Conservation (phyloP, 169 alveolate species). For the Plasmodium coatneyi region DNA sequence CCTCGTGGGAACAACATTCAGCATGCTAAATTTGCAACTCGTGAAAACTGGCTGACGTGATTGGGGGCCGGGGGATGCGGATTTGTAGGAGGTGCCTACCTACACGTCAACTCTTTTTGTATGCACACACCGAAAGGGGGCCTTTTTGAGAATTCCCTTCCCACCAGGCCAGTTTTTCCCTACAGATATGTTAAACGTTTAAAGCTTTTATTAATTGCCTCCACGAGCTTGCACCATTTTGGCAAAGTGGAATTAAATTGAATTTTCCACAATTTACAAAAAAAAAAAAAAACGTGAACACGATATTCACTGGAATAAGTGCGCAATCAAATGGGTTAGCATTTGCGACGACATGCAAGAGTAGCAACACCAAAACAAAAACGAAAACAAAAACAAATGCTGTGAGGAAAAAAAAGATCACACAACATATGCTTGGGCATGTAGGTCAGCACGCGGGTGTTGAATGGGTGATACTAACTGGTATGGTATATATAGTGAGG, state of each 20-base stretch:
- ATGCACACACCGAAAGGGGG: not conserved
- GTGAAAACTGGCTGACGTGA: constrained; percentile 1
- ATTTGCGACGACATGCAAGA: not conserved
- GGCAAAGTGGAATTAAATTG: not conserved
- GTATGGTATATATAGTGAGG: not conserved
- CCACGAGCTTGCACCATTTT: not conserved
- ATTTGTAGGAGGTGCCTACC: not conserved
- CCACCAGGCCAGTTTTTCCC: not conserved
- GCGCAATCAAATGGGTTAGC: not conserved
- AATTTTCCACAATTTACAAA: not conserved
- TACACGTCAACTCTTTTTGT: not conserved
- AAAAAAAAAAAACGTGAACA: not conserved
- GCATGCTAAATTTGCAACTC: constrained; percentile 32
- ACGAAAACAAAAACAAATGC: not conserved
- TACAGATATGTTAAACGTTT: not conserved
- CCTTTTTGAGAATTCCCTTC: not conserved
- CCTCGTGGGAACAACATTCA: constrained; percentile 17
- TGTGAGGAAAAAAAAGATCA: not conserved
- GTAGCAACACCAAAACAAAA: not conserved
- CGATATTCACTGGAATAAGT: not conserved
- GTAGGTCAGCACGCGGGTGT: not conserved
- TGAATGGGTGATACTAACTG: not conserved
- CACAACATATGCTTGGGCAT: not conserved
- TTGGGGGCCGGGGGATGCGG: not conserved
- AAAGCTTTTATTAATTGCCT: not conserved